Conservation (phyloP, 75 land plant species). For the Selaginella tamariscina region DNA sequence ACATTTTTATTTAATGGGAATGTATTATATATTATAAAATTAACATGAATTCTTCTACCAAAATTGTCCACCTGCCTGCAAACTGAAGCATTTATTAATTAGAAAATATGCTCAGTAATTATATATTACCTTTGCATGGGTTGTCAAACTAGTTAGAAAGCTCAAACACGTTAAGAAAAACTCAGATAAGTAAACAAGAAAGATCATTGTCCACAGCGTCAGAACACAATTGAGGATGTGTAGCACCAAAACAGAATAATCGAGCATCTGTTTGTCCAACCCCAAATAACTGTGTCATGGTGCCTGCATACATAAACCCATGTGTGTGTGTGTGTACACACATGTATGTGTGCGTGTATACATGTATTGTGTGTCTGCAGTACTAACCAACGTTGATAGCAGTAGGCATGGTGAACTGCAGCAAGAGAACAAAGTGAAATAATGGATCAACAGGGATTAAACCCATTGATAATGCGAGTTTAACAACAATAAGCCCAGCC, state of each 20-base stretch:
- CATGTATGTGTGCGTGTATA: background rate
- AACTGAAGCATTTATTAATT: too few species aligned
- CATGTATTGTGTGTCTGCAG: background rate
- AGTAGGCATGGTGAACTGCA: conserved; percentile 61
- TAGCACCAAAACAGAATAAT: conserved; percentile 49
- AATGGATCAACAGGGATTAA: conserved; percentile 41
- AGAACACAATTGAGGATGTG: conserved; percentile 36
- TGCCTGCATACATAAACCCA: too few species aligned
- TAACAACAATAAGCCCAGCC: conserved; percentile 31
- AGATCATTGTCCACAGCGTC: conserved; percentile 43
- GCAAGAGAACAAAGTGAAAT: conserved; percentile 44
- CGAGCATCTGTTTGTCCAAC: conserved; percentile 47
- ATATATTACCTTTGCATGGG: too few species aligned
- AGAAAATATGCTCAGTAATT: too few species aligned
- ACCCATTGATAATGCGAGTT: conserved; percentile 31
- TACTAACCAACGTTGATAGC: conserved; percentile 59
- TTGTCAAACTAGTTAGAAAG: too few species aligned
- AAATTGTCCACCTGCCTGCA: too few species aligned
- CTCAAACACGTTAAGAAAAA: too few species aligned
- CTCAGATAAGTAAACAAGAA: too few species aligned
- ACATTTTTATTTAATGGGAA: too few species aligned
- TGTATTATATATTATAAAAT: too few species aligned
- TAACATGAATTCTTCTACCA: too few species aligned
- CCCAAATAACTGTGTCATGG: conserved; percentile 47
- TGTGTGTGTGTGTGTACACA: too few species aligned